Base-by-base conservation (phyloP, 176 grass and related monocot genomes). In the Echinochloa phyllopogon region DNA sequence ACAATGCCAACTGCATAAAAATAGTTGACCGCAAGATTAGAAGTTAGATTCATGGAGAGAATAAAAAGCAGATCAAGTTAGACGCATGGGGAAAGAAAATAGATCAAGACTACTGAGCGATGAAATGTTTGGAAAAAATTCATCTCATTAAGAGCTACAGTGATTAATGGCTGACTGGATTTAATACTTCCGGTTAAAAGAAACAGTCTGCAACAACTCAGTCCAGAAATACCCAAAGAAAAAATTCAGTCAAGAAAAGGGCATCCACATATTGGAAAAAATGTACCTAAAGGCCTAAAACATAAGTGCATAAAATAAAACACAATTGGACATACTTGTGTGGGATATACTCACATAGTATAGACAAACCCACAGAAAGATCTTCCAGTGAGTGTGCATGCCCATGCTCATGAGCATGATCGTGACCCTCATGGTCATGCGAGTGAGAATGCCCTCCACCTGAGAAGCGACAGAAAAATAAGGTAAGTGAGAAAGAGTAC, bases 301-400 rank as follows among this genome's bases (percentile, higher is more conserved):
- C 17, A 44, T 61, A 66, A 55, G 69, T 27, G 21, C 23, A 53
- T 44, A 25, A 58, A 58, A 67, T 6, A 39, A 88, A 83, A 71
- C 9, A 44, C 18, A 43, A 60, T 72, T 37, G 5, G 23, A 60
- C 38, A 77, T 39, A 66, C 9, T 38, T 41, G 16, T 74, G 27
- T 42, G 27, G 56, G 80, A 51, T 77, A 87, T 85, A 94, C 96
- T 96, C 84, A 99, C 96, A 94, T 85, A 99, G 83, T 77, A 99
- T 74, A 76, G 96, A 99, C 64, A 99, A 62, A 18, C 96, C 96
- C 45, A 92, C 80, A 92, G 94, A 99, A 80, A 99, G 96, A 85
- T 99, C 96, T 91, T 96, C 81, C 62, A 99, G 84, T 83, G 93
- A 89, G 89, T 99, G 96, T 79, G 96, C 81, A 89, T 95, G 93